Evolutionary conservation across 2,329 filamentous ascomycete species (phyloP), one percentile per base, ranked within the genome.

Genomic region (Akanthomyces muscarius): DNA sequence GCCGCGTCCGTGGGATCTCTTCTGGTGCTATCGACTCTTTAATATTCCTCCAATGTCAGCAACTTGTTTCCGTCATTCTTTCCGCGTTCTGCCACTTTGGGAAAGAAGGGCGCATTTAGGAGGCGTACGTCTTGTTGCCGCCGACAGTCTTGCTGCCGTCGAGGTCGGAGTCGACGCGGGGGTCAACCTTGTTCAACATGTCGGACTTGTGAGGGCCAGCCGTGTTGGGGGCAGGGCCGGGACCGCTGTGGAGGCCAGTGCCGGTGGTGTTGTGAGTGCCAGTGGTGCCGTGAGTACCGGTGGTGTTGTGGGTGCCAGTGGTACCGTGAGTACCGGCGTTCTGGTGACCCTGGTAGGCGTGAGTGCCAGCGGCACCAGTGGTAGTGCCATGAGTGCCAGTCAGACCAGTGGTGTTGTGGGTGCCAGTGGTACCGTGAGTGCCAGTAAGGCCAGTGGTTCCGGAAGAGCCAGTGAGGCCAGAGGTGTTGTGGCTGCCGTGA

Each of bases 101-200:
- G 44, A 50, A 48, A 21, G 21, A 65, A 60, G 36, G 30, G 51
- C 56, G 50, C 52, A 71, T 73, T 76, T 75, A 72, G 67, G 72
- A 72, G 25, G 70, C 66, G 70, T 73, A 77, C 65, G 74, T 78
- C 72, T 82, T 84, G 72, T 86, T 77, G 54, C 81, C 78, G 38
- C 84, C 84, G 6, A 81, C 23, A 0, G 84, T 86, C 74, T 79
- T 80, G 70, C 76, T 80, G 53, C 81, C 80, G 70, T 86, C 83
- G 2, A 81, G 77, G 67, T 86, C 76, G 13, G 79, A 81, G 72
- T 86, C 84, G 53, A 86, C 81, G 30, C 80, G 75, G 3, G 83
- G 83, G 62, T 86, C 83, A 3, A 76, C 44, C 76, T 85, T 85
- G 78, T 86, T 86, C 67, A 80, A 4, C 44, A 80, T 63, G 68